Evolutionary conservation across 2,329 filamentous ascomycete genomes (phyloP), one percentile per base, ranked within the genome.

Genomic region (Dactylellina haptotyla): DNA sequence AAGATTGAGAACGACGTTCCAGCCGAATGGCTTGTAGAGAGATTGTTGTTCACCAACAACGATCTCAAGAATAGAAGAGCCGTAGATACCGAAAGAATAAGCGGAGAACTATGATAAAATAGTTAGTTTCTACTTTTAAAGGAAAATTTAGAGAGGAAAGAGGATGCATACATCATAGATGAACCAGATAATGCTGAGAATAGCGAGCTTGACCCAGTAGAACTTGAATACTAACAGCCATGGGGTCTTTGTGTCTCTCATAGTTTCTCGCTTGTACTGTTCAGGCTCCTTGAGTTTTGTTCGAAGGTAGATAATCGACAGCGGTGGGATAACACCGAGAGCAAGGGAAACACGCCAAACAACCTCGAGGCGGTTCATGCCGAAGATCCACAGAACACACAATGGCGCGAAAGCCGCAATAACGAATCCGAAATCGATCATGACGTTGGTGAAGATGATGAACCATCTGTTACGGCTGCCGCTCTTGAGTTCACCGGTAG

Each of bases 381-480:
- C 79, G 66, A 85, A 84, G 20, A 88, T 86, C 76, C 87, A 77
- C 10, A 87, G 85, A 26, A 90, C 80, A 48, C 90, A 83, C 81
- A 88, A 88, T 0, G 92, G 91, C 1, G 95, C 87, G 74, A 96
- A 87, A 0, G 91, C 89, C 6, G 91, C 89, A 63, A 94, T 84
- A 1, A 96, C 90, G 76, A 96, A 97, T 0, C 91, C 93, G 59
- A 88, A 86, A 79, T 96, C 91, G 72, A 96, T 96, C 84, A 93
- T 90, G 23, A 90, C 87, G 81, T 96, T 96, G 50, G 91, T 96
- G 80, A 95, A 96, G 76, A 96, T 84, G 77, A 94, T 91, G 79
- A 93, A 97, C 92, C 92, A 96, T 39, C 90, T 85, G 79, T 97
- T 94, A n/a, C 93, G 85, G 14, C 90, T 89, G 9, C 93, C 93